Base-by-base conservation (phyloP, 208 protist species). In the Leishmania aethiopica region DNA sequence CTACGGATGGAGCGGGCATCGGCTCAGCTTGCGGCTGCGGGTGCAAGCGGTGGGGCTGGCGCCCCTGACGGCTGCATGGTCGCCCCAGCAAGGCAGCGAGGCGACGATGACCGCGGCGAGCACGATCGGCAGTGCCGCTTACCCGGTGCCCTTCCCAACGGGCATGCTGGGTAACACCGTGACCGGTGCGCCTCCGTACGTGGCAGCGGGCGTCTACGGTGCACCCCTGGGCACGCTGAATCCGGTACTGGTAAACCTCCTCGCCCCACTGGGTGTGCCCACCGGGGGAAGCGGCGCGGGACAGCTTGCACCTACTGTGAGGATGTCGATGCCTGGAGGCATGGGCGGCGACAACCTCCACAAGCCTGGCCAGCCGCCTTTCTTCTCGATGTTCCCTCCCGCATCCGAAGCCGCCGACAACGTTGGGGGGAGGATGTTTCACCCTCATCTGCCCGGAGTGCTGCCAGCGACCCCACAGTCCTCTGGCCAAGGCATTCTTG, bases 11-110 rank as follows among this genome's bases (percentile, higher is more conserved):
- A 80, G 77, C 22, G 77, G 73, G 55, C 84, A 84, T 75, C 80
- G 80, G 10, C 84, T 88, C 11, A 82, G 78, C 47, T 71, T 88
- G 40, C 78, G 85, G 40, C 72, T 88, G 74, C 85, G 85, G 22
- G 81, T 88, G 69, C 81, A 80, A 49, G 78, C 82, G 22, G 74
- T 81, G 19, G 85, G 83, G 1, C 78, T 83, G 60, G 70, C 72
- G 32, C 79, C 73, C 25, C 28, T 83, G 32, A 40, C 62, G 28
- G 25, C 78, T 22, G 73, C 73, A 19, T 79, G 72, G 66, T 55
- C 47, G 11, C 71, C 51, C 3, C 57, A 47, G 28, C 35, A 75
- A 47, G 60, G 79, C 57, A 53, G 37, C 37, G 17, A 57, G n/a
- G 49, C 45, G 17, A 45, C 32, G 69, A 74, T 75, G 37, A 35